phyloP scores from a whole-genome alignment of 495 filamentous ascomycete genomes.

The Talaromyces thailandensis region DNA sequence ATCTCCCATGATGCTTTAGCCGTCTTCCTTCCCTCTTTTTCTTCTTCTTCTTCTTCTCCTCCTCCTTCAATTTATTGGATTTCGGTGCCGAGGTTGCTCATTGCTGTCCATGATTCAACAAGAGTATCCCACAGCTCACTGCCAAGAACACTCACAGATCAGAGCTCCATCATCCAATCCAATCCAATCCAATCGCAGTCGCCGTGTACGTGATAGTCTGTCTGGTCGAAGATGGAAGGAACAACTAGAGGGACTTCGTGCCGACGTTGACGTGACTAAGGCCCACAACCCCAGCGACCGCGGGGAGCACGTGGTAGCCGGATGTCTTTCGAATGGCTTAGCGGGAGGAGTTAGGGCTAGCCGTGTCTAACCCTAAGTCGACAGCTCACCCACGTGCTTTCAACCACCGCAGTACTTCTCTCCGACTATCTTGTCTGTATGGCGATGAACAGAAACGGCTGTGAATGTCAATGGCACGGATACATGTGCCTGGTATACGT shows the following conservation, averaged over 20 bases:
- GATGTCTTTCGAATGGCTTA: not conserved
- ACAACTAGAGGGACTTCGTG: not conserved
- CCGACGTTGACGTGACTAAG: not conserved
- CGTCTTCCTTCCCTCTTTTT: not conserved
- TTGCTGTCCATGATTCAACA: not conserved
- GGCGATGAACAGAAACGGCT: not conserved
- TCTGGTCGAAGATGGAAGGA: not conserved
- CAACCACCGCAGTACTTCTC: conserved; percentile 12
- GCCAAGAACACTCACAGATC: not conserved
- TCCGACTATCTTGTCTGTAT: conserved; percentile 6
- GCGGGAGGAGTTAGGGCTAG: not conserved
- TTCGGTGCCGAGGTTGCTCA: not conserved
- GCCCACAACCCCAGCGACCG: not conserved
- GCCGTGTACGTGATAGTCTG: not conserved
- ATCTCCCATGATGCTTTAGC: conserved; percentile 8
- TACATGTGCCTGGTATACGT: not conserved
- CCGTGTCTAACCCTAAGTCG: not conserved
- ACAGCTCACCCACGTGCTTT: not conserved
- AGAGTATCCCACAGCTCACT: not conserved
- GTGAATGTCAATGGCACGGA: not conserved
- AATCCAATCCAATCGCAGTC: not conserved
- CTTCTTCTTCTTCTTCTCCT: not conserved
- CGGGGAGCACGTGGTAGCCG: not conserved
- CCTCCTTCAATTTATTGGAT: not conserved
- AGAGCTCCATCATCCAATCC: not conserved